These are phyloP conservation scores for Aspergillus affinis DNA, from an alignment of 495 filamentous ascomycete species.

Conservation along the genomic window DNA sequence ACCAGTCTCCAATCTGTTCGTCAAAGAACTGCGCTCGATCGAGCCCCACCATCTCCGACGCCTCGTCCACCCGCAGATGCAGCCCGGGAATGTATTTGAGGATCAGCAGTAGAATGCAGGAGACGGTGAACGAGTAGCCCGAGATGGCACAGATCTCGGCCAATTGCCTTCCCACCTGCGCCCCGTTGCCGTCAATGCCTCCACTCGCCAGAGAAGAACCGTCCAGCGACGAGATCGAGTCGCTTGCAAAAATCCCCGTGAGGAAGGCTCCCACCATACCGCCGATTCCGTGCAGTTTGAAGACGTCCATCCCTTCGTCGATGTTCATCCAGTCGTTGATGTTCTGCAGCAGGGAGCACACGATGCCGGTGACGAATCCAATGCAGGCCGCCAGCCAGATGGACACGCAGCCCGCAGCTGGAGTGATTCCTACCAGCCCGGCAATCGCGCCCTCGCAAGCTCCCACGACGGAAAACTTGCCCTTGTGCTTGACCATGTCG, in stretches of 20 bases:
- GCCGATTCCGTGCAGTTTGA: slow-evolving; percentile 62
- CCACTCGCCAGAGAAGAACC: slow-evolving; percentile 48
- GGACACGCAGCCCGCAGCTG: slow-evolving; percentile 59
- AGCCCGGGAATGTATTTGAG: slow-evolving; percentile 60
- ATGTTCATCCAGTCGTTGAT: slow-evolving; percentile 58
- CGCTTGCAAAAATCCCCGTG: slow-evolving; percentile 60
- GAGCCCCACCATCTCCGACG: slow-evolving; percentile 56
- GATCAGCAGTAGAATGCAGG: slow-evolving; percentile 52
- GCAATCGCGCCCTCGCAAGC: slow-evolving; percentile 63
- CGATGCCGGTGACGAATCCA: slow-evolving; percentile 55
- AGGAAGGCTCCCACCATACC: slow-evolving; percentile 62
- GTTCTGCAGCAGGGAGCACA: slow-evolving; percentile 51
- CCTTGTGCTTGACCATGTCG: slow-evolving; percentile 54
- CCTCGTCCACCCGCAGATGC: slow-evolving; percentile 54
- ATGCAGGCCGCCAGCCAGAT: slow-evolving; percentile 58
- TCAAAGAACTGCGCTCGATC: slow-evolving; percentile 59
- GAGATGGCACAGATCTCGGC: slow-evolving; percentile 59
- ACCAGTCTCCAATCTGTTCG: slow-evolving; percentile 56
- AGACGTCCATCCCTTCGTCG: slow-evolving; percentile 64
- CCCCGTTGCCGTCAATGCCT: slow-evolving; percentile 56
- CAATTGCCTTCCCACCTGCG: slow-evolving; percentile 59
- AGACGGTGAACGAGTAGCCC: slow-evolving; percentile 54
- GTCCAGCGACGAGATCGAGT: slow-evolving; percentile 46
- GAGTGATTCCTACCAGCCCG: slow-evolving; percentile 64
- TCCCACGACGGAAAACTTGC: slow-evolving; percentile 58